phyloP scores from a whole-genome alignment of 495 filamentous ascomycete species.

The Penicillium maclennaniae region DNA sequence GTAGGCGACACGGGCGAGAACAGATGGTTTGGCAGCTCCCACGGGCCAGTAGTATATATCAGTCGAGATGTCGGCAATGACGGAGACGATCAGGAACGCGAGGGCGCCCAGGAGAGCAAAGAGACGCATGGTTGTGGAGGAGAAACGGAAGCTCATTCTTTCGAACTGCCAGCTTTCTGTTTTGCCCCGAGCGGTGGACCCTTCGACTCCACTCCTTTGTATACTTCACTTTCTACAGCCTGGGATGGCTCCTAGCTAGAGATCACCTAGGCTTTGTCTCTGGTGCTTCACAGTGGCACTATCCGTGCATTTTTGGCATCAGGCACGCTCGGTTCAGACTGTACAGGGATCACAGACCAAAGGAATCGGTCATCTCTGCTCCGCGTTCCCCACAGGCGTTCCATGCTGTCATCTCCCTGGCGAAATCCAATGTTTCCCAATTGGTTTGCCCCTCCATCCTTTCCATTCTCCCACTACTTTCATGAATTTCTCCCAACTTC shows the following conservation, averaged over 20 bases:
- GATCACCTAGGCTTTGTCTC: background rate
- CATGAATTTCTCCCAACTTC: background rate
- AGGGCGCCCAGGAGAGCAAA: conserved; percentile 15
- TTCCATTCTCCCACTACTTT: background rate
- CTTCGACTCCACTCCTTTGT: background rate
- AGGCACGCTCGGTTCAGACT: background rate
- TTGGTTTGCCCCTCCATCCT: background rate
- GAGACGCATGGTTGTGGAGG: conserved; percentile 24
- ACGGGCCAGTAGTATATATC: conserved; percentile 44
- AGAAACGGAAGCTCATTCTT: background rate
- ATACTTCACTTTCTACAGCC: background rate
- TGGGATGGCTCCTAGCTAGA: background rate
- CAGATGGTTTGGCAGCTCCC: conserved; percentile 29
- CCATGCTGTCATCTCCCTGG: background rate
- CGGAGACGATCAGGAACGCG: conserved; percentile 12
- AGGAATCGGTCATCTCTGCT: conserved; percentile 1
- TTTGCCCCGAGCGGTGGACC: background rate
- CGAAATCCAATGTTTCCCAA: background rate
- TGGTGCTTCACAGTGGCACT: background rate
- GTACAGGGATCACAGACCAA: background rate
- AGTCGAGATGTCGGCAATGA: conserved; percentile 19
- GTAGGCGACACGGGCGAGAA: conserved; percentile 41
- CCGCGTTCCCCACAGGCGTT: background rate
- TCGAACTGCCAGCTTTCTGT: background rate
- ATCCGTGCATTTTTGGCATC: background rate